Percentiles rank a stretch among this genome's conserved stretches.
phyloP scores from a whole-genome alignment of 129 eudicot species.

The Solidago caesia region DNA sequence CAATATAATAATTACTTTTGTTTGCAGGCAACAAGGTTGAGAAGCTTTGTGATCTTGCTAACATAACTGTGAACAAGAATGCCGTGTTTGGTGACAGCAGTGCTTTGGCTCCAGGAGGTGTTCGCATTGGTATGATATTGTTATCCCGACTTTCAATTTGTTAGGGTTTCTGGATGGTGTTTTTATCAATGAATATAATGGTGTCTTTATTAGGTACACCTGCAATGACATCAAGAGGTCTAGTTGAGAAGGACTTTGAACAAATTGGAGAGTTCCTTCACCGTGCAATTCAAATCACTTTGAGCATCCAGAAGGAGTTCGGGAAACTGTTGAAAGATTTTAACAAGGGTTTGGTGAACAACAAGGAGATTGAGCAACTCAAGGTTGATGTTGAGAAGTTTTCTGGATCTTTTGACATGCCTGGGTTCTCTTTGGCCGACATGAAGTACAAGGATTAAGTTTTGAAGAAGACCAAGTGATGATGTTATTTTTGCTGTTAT shows the following conservation, averaged over 20 bases:
- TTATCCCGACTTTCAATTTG: too few species aligned
- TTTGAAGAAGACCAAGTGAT: constrained; percentile 1
- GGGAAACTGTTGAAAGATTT: constrained; percentile 98
- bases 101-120: constrained; percentile 92
- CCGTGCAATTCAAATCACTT: constrained; percentile 67
- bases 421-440: constrained; percentile 80
- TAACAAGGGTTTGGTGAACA: constrained; percentile 87
- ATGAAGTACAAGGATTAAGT: constrained; percentile 94
- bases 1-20: not conserved
- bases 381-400: constrained; percentile 96
- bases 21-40: constrained; percentile 83
- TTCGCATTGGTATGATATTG: constrained; percentile 60
- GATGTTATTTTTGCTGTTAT: constrained; percentile 30
- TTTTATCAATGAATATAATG: not conserved
- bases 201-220: constrained; percentile 61
- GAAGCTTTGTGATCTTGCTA: constrained; percentile 80
- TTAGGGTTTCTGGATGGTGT: not conserved
- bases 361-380: constrained; percentile 86
- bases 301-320: constrained; percentile 82
- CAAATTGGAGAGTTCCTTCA: constrained; percentile 90
- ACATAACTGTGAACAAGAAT: constrained; percentile 87
- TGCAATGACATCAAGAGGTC: constrained; percentile 98
- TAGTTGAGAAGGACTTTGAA: constrained; percentile 95
- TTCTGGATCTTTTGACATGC: constrained; percentile 88
- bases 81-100: constrained; percentile 95